Base-by-base conservation (phyloP, 2,329 filamentous ascomycete genomes). In the Pleoardoris graminearum region DNA sequence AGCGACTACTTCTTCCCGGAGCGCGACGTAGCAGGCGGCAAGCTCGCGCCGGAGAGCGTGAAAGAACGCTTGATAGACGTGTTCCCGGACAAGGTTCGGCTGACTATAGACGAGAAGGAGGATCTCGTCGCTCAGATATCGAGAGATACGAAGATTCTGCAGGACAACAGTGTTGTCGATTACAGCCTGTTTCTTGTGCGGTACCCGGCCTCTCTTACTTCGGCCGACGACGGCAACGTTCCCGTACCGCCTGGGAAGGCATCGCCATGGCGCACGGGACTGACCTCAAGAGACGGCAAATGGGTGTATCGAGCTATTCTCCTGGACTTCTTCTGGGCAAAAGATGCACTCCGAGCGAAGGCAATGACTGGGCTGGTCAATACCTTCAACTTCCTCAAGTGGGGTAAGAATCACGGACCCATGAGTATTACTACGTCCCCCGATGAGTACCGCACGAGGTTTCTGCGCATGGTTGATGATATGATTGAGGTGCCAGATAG, bases 311-410 rank as follows among this genome's bases (percentile, higher is more conserved):
- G 87, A 2, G 85, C 82, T 3, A 80, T 86, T 0, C 72, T 91
- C 12, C 76, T 91, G 29, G 88, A 91, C 69, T 91, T 91, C 73
- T 90, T 91, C 76, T 91, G 88, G 88, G 83, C 86, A 0, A 89
- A 87, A 71, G 86, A 90, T 70, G 87, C 86, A 59, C 62, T 85
- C 0, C 85, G 84, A 48, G 84, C 88, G 0, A 82, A 80, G 67
- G 77, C 82, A 1, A 82, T 90, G 81, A 89, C 87, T 0, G 79
- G 81, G 0, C 69, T 90, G 30, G 82, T 91, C 53, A 81, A 81
- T 43, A 73, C 79, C 0, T 88, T 85, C 62, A 90, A 90, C 61
- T 62, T 80, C 11, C 19, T 73, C 14, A 69, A 72, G 51, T 61
- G 58, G 47, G 75, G 90, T 23, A 84, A 82, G 27, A 75, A 80